Conservation (phyloP, 75 land plant species). For the Picea glauca region DNA sequence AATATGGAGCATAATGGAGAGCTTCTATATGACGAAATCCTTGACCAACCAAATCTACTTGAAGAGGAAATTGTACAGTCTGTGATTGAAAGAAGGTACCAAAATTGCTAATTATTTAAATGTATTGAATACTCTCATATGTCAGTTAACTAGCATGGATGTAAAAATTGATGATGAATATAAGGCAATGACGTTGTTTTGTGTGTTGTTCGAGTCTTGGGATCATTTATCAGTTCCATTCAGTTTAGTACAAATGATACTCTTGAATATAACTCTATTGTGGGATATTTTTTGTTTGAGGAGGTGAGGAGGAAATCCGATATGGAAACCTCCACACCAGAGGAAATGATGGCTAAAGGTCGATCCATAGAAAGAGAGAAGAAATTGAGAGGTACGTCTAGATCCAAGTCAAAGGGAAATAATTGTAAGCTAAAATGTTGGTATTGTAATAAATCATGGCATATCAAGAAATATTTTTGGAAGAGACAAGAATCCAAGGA, state of each 20-base stretch:
- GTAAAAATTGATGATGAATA: neutral
- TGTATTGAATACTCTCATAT: too few species aligned
- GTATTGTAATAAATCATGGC: neutral
- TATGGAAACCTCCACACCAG: neutral
- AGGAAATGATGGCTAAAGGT: neutral
- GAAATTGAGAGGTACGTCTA: neutral
- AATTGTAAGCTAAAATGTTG: neutral
- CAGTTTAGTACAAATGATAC: neutral
- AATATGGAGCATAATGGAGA: too few species aligned
- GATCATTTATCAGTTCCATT: neutral
- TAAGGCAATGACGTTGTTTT: neutral
- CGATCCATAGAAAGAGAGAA: neutral
- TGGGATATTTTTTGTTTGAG: neutral
- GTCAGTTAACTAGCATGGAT: neutral
- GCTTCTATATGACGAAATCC: too few species aligned
- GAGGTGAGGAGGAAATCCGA: neutral
- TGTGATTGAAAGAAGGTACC: too few species aligned
- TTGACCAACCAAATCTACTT: too few species aligned
- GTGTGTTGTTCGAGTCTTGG: neutral
- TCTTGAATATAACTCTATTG: neutral
- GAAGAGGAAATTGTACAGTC: too few species aligned
- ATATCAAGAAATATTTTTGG: neutral
- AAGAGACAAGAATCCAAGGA: neutral
- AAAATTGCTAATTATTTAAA: neutral
- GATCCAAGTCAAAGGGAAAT: neutral